Evolutionary conservation across 495 filamentous ascomycete genomes (phyloP), one percentile per base, ranked within the genome.

Genomic region (Mytilinidion resinicola): DNA sequence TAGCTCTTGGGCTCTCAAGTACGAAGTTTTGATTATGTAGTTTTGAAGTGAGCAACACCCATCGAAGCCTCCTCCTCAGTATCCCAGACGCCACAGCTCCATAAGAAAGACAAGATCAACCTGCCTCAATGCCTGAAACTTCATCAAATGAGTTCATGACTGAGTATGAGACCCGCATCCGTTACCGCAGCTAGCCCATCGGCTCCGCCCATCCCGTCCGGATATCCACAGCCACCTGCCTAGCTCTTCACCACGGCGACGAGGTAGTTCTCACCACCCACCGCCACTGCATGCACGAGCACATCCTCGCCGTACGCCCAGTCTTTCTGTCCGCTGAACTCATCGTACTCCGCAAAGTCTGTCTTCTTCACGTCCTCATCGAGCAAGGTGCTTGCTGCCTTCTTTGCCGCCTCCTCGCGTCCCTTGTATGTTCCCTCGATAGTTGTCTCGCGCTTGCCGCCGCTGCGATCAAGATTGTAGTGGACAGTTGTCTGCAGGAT

Each of bases 401-500:
- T 19, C 30, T 44, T 30, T 20, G 30, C 47, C 4, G 61, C 61
- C 20, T 46, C 34, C 10, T 57, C 46, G 9, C 19, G 21, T n/a
- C 15, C 41, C 12, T 12, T 55, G 17, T 39, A 51, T 25, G 57
- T 46, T 0, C 50, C 53, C 42, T 51, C 55, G 36, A 64, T 20
- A n/a, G 17, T 19, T 30, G 47, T 54, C n/a, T 60, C 30, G 12
- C 57, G 56, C 15, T 35, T 20, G 9, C 15, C 51, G 35, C 61
- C 61, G n/a, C 41, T 42, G 15, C 56, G 56, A 51, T 64, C 61
- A 1, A 9, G 19, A 38, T 60, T 44, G 37, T 64, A 64, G 20
- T 60, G 25, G 42, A 64, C 52, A 7, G 34, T 56, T 15, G 61
- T 64, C 43, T 60, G 57, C 17, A 64, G 39, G 25, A 64, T 57